Conservation (phyloP, 2,329 filamentous ascomycete genomes). For the Colletotrichum somersetense region DNA sequence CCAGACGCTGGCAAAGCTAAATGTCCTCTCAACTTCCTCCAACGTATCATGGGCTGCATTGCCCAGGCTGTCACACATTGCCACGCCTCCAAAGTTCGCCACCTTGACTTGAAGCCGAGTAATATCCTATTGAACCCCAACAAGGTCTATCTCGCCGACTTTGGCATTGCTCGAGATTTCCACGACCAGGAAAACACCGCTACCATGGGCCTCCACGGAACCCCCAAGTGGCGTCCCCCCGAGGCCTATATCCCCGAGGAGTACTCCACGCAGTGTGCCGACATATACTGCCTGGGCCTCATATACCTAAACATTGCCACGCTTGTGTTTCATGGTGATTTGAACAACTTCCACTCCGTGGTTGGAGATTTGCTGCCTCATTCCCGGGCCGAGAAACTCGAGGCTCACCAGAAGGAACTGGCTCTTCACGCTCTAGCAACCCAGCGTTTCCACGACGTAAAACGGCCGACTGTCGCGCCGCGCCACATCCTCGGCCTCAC, state of each 20-base stretch:
- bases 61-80: constrained; percentile 58
- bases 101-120: constrained; percentile 62
- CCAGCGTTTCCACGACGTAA: constrained; percentile 53
- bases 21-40: constrained; percentile 58
- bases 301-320: constrained; percentile 60
- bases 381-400: constrained; percentile 52
- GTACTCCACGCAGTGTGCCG: constrained; percentile 61
- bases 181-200: constrained; percentile 59
- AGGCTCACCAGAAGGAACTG: constrained; percentile 51
- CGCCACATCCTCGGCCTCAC: constrained; percentile 56
- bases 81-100: constrained; percentile 57
- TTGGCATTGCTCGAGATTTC: constrained; percentile 63
- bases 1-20: constrained; percentile 33
- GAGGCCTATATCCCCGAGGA: constrained; percentile 55
- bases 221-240: constrained; percentile 60
- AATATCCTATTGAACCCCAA: constrained; percentile 61
- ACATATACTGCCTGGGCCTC: constrained; percentile 62
- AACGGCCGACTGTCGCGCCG: constrained; percentile 55
- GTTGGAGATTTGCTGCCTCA: constrained; percentile 48
- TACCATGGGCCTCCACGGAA: constrained; percentile 57
- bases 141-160: constrained; percentile 62
- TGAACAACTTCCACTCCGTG: constrained; percentile 53
- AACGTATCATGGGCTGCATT: constrained; percentile 59
- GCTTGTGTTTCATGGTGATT: constrained; percentile 55
- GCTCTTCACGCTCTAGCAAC: constrained; percentile 52